Conservation (phyloP, 192 early-diverging fungal species). For the Dissophora globulifera region DNA sequence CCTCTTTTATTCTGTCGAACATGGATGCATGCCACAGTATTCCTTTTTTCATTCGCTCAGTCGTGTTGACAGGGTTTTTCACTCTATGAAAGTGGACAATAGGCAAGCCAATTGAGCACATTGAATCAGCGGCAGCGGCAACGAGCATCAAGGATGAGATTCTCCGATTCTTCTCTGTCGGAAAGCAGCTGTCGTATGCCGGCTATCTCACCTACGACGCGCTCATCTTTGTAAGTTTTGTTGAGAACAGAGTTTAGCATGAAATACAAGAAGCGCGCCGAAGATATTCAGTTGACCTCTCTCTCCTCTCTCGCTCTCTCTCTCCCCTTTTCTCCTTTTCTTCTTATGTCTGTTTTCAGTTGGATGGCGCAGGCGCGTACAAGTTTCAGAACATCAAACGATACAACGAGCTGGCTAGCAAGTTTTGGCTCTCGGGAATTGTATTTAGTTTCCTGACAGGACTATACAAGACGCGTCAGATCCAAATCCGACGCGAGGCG, state of each 20-base stretch:
- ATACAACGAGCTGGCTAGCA: conserved; percentile 65
- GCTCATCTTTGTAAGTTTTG: conserved; percentile 68
- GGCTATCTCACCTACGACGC: conserved; percentile 73
- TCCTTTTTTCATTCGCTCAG: background rate
- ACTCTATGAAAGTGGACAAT: background rate
- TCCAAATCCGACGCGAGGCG: conserved; percentile 54
- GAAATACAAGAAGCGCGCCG: background rate
- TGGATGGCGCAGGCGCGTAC: conserved; percentile 66
- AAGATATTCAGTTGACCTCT: background rate
- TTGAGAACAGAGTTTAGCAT: background rate
- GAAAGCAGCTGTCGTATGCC: conserved; percentile 69
- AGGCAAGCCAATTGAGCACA: conserved; percentile 73
- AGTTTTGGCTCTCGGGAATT: conserved; percentile 77
- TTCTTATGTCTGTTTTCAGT: conserved; percentile 35
- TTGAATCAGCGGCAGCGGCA: conserved; percentile 62
- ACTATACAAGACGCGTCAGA: conserved; percentile 72
- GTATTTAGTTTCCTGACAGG: conserved; percentile 66
- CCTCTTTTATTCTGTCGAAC: background rate
- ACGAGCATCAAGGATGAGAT: conserved; percentile 68
- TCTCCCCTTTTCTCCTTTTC: conserved; percentile 1
- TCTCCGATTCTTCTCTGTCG: conserved; percentile 58
- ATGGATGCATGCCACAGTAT: too few relatives aligned
- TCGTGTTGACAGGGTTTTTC: too few relatives aligned
- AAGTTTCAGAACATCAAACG: conserved; percentile 71
- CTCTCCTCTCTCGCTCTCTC: too few relatives aligned